Evolutionary conservation across 768 basidiomycete species (phyloP), one percentile per base, ranked within the genome.

Genomic region (Phlegmacium glaucopus): DNA sequence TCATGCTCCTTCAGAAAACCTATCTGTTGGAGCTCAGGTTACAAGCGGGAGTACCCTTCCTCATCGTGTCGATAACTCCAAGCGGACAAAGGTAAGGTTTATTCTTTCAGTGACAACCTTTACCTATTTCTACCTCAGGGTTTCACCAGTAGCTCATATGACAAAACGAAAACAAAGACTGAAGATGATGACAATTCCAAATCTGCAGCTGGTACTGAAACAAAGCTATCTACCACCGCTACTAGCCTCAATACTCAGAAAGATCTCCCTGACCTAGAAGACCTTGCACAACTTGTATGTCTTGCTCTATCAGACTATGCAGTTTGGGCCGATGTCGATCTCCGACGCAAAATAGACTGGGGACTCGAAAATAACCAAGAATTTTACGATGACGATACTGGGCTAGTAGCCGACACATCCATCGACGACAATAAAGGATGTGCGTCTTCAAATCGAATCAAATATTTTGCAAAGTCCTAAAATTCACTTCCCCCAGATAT

Each of bases 301-400:
- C 74, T 90, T 4, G 75, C 87, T 0, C 65, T 92, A n/a, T 86
- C 87, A 4, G 79, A 88, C 57, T 79, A 88, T 62, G 71, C 75
- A 7, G 60, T 90, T 8, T 91, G 86, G 87, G 58, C 63, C 3
- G 77, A 87, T 55, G 63, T 75, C 0, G 80, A 82, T 42, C 58
- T 87, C 9, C 67, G 78, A 18, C 63, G 72, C 43, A 72, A 66
- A 26, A 64, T 84, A 11, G 79, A 79, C 40, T 39, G 39, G 45
- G 30, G 29, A 12, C 28, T 3, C 11, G 11, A 26, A n/a, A 29
- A 39, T 12, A 44, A 62, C 59, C 52, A 70, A 61, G 41, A 56
- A 37, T 35, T 42, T 13, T 46, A 35, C 15, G 28, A 37, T 26
- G 39, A 10, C 4, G 45, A 45, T 9, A 44, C 42, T 15, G 41